These are phyloP conservation scores for Phytophthora melonis DNA, from an alignment of 352 stramenopile genomes.

Conservation along the genomic window DNA sequence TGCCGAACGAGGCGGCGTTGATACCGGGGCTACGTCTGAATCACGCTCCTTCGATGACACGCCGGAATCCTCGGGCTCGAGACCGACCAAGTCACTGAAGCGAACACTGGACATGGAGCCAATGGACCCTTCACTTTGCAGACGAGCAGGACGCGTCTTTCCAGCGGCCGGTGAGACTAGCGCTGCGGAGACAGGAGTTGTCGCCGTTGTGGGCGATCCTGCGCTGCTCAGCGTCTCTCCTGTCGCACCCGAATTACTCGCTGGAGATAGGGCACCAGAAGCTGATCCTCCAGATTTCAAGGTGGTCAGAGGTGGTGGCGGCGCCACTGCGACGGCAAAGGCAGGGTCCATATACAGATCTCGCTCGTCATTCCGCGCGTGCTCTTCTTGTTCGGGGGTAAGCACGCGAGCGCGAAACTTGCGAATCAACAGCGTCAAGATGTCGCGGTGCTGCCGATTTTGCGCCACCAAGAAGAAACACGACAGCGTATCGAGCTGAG, in stretches of 20 bases:
- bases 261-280: conserved; percentile 31
- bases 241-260: conserved; percentile 27
- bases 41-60: conserved; percentile 9
- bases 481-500: conserved; percentile 56
- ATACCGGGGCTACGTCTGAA: conserved; percentile 12
- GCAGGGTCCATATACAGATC: conserved; percentile 81
- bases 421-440: conserved; percentile 74
- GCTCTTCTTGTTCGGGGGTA: conserved; percentile 58
- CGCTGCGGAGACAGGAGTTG: conserved; percentile 9
- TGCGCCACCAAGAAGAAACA: conserved; percentile 84
- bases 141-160: conserved; percentile 25
- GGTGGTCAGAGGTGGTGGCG: conserved; percentile 5
- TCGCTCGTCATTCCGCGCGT: conserved; percentile 65
- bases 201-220: conserved; percentile 25
- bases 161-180: conserved; percentile 15
- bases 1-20: conserved; percentile 21
- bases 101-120: conserved; percentile 30
- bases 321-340: conserved; percentile 36
- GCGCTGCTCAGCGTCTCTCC: conserved; percentile 28
- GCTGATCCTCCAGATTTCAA: conserved; percentile 18
- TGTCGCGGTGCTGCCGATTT: conserved; percentile 84
- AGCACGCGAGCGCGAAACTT: conserved; percentile 71
- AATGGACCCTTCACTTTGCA: conserved; percentile 42
- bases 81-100: conserved; percentile 45
- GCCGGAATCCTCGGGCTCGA: conserved; percentile 36